Base-by-base conservation (phyloP, 2,329 filamentous ascomycete species). In the Xylaria multiplex region DNA sequence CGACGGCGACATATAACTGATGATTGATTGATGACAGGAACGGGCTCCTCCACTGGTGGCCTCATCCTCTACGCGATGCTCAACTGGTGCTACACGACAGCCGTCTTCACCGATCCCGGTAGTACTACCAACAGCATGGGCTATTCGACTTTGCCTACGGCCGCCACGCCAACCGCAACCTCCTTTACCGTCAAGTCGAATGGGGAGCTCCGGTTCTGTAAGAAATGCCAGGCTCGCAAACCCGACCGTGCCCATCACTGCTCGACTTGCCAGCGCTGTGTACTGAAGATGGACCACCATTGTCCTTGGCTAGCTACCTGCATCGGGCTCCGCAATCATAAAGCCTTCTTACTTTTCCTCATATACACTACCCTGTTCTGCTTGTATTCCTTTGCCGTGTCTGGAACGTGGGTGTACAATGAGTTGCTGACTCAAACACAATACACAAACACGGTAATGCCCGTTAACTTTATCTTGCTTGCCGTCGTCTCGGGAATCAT, bases 241-340 rank as follows among this genome's bases (percentile, higher is more conserved):
- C 96, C 96, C 48, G 96, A 99, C 81, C 92, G 96, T 67, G 90
- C 95, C 37, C 96, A 99, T 79, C 96, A 99, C 82, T 99, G 96
- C 85, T 97, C 93, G 11, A 96, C 93, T 3, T 99, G 96, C 81
- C 89, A 91, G 72, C 91, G 91, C 75, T 99, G 96, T 78, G 94
- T 99, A 30, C 85, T 99, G 78, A 99, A 99, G 84, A 99, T 99
- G 96, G 96, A 99, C 77, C 96, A 99, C 79, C 96, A 99, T 81
- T 99, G 96, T 78, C 96, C 96, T 16, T 99, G 96, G 96, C 86
- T 99, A 56, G 95, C 96, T 32, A 97, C 93, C 3, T 99, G 96
- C 79, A 92, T 99, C 66, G 96, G 96, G 22, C 83, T 99, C 70
- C 89, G 88, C 76, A 99, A 99, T 80, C 96, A 97, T 84, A 99